phyloP scores from a whole-genome alignment of 495 filamentous ascomycete genomes.

The Zalerion maritima region DNA sequence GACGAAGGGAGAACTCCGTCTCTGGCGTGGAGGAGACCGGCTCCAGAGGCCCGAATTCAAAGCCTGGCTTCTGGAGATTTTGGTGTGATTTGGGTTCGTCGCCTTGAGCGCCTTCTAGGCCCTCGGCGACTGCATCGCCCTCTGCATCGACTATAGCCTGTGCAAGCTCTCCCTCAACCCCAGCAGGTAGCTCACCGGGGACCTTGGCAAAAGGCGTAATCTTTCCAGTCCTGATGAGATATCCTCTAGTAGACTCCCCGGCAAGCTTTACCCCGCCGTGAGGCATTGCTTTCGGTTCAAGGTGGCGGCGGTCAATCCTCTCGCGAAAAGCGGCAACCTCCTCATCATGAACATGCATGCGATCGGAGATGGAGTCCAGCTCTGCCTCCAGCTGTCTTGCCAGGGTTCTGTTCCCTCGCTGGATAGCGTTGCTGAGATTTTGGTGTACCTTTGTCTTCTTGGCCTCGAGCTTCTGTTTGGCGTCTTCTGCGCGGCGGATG shows the following conservation, averaged over 20 bases:
- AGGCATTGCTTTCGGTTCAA: slow-evolving; percentile 22
- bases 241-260: slow-evolving; percentile 73
- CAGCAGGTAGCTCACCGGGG: slow-evolving; percentile 34
- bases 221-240: slow-evolving; percentile 87
- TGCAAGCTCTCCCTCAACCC: slow-evolving; percentile 45
- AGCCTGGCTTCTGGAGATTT: slow-evolving; percentile 66
- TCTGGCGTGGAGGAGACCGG: slow-evolving; percentile 17
- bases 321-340: slow-evolving; percentile 65
- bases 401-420: slow-evolving; percentile 24
- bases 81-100: slow-evolving; percentile 58
- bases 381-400: slow-evolving; percentile 43
- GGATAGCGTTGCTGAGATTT: slow-evolving; percentile 22
- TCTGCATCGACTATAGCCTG: slow-evolving; percentile 67
- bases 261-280: slow-evolving; percentile 38
- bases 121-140: slow-evolving; percentile 35
- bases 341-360: slow-evolving; percentile 42
- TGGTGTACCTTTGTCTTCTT: slow-evolving; percentile 28
- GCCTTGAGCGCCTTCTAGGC: slow-evolving; percentile 41
- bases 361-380: slow-evolving; percentile 43
- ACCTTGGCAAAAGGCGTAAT: slow-evolving; percentile 88
- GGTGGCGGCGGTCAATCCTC: slow-evolving; percentile 60
- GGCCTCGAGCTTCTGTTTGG: slow-evolving; percentile 37
- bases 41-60: slow-evolving; percentile 45
- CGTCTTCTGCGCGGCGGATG: slow-evolving; percentile 56
- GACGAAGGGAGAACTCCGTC: slow-evolving; percentile 34